phyloP scores from a whole-genome alignment of 208 protist genomes.

The Leishmania braziliensis region DNA sequence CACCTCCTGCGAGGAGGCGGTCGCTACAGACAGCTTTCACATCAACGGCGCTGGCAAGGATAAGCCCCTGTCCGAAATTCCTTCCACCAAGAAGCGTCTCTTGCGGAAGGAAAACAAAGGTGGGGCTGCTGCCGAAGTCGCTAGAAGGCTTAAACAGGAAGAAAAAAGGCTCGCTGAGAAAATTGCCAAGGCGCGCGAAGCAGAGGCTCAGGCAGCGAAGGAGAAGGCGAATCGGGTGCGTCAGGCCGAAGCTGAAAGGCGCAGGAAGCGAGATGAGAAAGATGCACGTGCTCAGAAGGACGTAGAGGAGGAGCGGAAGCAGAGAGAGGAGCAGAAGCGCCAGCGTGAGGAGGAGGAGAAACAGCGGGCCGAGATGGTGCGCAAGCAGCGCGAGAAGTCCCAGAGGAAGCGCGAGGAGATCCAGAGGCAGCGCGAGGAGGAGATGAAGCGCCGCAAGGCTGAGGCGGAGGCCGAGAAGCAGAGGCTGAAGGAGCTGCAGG shows the following conservation, averaged over 20 bases:
- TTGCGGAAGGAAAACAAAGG: constrained; percentile 37
- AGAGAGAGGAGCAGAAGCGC: constrained; percentile 12
- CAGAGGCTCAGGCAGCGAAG: constrained; percentile 21
- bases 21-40: not conserved
- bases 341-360: constrained; percentile 40
- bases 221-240: constrained; percentile 34
- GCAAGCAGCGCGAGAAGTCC: constrained; percentile 35
- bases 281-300: constrained; percentile 19
- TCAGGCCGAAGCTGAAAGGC: constrained; percentile 29
- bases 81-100: constrained; percentile 35
- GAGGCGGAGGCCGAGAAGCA: constrained; percentile 32
- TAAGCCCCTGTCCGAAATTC: not conserved
- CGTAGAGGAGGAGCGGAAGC: constrained; percentile 22
- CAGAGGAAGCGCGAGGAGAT: constrained; percentile 35
- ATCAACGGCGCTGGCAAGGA: not conserved
- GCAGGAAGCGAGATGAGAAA: constrained; percentile 32
- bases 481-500: constrained; percentile 40
- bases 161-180: constrained; percentile 28
- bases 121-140: constrained; percentile 7
- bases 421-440: constrained; percentile 39
- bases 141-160: constrained; percentile 25
- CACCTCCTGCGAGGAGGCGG: not conserved
- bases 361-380: constrained; percentile 26
- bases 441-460: constrained; percentile 43
- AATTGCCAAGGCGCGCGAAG: constrained; percentile 28